Conservation (phyloP, 345 rosid genomes). For the Eucalyptus paniculata region DNA sequence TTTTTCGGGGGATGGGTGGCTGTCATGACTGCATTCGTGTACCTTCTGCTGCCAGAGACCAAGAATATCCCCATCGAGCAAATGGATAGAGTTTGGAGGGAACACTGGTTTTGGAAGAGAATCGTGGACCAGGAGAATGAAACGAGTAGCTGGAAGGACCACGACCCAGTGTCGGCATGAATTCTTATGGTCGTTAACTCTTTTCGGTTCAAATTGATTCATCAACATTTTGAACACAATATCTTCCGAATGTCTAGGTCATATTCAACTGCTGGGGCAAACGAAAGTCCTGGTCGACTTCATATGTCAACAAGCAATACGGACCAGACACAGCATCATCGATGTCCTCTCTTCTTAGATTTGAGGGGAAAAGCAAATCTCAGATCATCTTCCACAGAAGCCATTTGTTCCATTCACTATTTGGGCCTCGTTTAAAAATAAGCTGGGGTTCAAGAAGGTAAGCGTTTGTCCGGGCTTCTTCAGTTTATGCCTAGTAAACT, state of each 20-base stretch:
- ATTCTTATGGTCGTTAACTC: background rate
- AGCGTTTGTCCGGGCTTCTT: background rate
- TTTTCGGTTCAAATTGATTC: background rate
- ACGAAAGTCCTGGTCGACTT: background rate
- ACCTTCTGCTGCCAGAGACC: slow-evolving; percentile 31
- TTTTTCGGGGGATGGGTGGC: slow-evolving; percentile 34
- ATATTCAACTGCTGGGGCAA: background rate
- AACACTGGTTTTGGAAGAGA: slow-evolving; percentile 35
- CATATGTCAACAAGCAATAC: background rate
- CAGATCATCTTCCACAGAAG: background rate
- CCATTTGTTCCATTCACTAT: background rate
- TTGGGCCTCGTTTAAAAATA: background rate
- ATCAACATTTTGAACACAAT: background rate
- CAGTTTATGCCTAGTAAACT: background rate
- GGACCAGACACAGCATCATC: background rate
- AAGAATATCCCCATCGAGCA: slow-evolving; percentile 31
- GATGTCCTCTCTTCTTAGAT: background rate
- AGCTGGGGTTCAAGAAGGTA: background rate
- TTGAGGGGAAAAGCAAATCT: background rate
- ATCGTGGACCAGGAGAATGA: background rate
- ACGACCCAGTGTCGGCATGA: background rate
- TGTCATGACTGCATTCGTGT: slow-evolving; percentile 27
- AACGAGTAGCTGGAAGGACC: background rate
- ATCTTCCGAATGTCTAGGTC: background rate
- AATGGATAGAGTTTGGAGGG: slow-evolving; percentile 33